Percentiles rank a stretch among this genome's conserved stretches.
Conservation (phyloP, 2,329 filamentous ascomycete species). For the Hymenoscyphus albidus region DNA sequence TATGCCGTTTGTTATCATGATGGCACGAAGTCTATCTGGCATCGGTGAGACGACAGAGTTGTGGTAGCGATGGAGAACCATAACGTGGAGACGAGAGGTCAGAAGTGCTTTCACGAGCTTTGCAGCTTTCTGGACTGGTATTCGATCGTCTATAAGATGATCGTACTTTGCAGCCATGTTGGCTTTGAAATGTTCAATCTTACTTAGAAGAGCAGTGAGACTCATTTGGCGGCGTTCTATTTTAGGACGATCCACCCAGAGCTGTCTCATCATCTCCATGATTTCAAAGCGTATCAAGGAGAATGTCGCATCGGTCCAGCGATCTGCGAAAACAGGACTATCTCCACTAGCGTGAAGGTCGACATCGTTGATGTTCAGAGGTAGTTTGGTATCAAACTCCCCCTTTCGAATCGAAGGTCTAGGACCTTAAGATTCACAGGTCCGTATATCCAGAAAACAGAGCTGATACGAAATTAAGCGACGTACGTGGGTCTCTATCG, state of each 20-base stretch:
- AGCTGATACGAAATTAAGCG: conserved; percentile 74
- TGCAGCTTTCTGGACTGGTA: conserved; percentile 60
- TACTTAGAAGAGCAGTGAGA: conserved; percentile 60
- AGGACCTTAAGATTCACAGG: conserved; percentile 70
- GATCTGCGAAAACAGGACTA: conserved; percentile 38
- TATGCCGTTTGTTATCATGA: conserved; percentile 60
- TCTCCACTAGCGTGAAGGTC: conserved; percentile 50
- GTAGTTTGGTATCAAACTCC: conserved; percentile 71
- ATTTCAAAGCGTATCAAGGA: conserved; percentile 67
- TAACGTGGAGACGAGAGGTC: conserved; percentile 59
- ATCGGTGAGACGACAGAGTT: conserved; percentile 39
- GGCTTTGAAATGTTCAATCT: conserved; percentile 64
- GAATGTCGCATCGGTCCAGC: conserved; percentile 67
- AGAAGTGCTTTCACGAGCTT: conserved; percentile 63
- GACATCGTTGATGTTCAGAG: conserved; percentile 65
- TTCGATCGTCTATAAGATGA: conserved; percentile 54
- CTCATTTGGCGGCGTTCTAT: conserved; percentile 59
- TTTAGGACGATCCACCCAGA: conserved; percentile 66
- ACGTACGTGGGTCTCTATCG: conserved; percentile 67
- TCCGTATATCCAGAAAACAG: conserved; percentile 71
- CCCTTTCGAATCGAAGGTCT: conserved; percentile 67
- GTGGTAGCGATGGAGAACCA: conserved; percentile 66
- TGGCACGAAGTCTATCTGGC: conserved; percentile 59
- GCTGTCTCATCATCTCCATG: conserved; percentile 66
- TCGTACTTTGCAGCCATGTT: conserved; percentile 64